A percentile compares a stretch with the other conserved stretches of the same genome.
phyloP scores from a whole-genome alignment of 1,284 basidiomycete genomes.

The Moniliophthora roreri region DNA sequence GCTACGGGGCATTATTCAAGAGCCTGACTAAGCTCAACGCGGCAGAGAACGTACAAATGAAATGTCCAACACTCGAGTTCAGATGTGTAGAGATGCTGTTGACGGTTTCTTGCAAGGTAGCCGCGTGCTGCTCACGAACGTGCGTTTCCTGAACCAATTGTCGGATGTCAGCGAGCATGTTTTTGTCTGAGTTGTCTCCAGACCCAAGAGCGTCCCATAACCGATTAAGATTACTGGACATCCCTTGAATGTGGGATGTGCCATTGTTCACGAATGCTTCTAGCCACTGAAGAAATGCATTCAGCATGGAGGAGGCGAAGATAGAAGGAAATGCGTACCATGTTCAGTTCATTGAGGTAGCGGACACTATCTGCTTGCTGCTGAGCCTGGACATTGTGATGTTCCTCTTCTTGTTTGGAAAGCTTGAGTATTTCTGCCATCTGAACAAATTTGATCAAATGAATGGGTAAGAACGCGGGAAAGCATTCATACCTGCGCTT shows the following conservation, averaged over 20 bases:
- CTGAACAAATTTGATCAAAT: slow-evolving; percentile 22
- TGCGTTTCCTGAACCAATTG: slow-evolving; percentile 40
- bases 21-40: neutral
- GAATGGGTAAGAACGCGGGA: slow-evolving; percentile 10
- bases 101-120: slow-evolving; percentile 44
- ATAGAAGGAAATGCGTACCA: slow-evolving; percentile 35
- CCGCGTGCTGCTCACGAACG: slow-evolving; percentile 40
- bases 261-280: slow-evolving; percentile 78
- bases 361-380: slow-evolving; percentile 71
- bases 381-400: slow-evolving; percentile 47
- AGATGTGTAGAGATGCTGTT: slow-evolving; percentile 45
- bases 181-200: slow-evolving; percentile 9
- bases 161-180: slow-evolving; percentile 41
- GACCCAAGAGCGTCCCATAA: slow-evolving; percentile 53
- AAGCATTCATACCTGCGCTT: slow-evolving; percentile 1
- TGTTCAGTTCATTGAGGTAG: slow-evolving; percentile 74
- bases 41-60: neutral
- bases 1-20: slow-evolving; percentile 30
- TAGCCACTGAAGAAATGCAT: slow-evolving; percentile 59
- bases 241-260: slow-evolving; percentile 64
- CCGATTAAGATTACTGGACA: slow-evolving; percentile 60
- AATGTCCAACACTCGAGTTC: neutral
- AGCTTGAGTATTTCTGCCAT: slow-evolving; percentile 43
- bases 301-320: neutral
- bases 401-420: slow-evolving; percentile 44